Base-by-base conservation (phyloP, 1,284 basidiomycete species). In the Ceratobasidium sp. region DNA sequence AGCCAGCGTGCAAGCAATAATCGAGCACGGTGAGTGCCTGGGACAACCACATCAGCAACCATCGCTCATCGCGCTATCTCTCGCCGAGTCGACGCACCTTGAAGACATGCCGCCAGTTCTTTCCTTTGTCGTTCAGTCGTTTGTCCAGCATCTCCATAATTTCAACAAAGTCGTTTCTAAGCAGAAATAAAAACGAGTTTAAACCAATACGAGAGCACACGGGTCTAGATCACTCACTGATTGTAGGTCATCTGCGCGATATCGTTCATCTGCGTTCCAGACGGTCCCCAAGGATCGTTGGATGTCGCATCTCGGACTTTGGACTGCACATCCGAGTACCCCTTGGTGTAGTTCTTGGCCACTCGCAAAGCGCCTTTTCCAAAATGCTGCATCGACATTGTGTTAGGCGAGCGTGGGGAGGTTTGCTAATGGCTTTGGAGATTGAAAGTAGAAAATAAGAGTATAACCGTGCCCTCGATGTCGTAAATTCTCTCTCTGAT, bases 101-200 rank as follows among this genome's bases (percentile, higher is more conserved):
- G 91, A 99, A 99, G 79, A 99, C 98, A 88, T 99, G 98, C 70
- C 97, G 90, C 98, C 98, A 99, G 84, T 99, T 99, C 91, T 99
- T 99, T 56, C 98, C 98, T 88, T 99, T 99, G 88, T 99, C 98
- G 83, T 99, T 99, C 81, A 99, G 87, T 69, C 98, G 91, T 87
- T 99, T 99, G 86, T 99, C 98, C 79, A 99, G 89, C 95, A 99
- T 99, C 88, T 99, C 98, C 96, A 99, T 99, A 83, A 99, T 97
- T 86, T 99, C 98, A 44, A 99, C 96, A 85, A 99, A 99, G 84
- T 99, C 97, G 81, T 92, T 94, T 86, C 96, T 98, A 82, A 5
- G 59, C 56, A n/a, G n/a, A 56, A 46, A n/a, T 28, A 20, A 57
- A 6, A 15, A 40, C 23, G 20, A 40, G 59, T 56, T 48, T 40